Evolutionary conservation across 768 basidiomycete species (phyloP).

Genomic region (Boletus huronensis): DNA sequence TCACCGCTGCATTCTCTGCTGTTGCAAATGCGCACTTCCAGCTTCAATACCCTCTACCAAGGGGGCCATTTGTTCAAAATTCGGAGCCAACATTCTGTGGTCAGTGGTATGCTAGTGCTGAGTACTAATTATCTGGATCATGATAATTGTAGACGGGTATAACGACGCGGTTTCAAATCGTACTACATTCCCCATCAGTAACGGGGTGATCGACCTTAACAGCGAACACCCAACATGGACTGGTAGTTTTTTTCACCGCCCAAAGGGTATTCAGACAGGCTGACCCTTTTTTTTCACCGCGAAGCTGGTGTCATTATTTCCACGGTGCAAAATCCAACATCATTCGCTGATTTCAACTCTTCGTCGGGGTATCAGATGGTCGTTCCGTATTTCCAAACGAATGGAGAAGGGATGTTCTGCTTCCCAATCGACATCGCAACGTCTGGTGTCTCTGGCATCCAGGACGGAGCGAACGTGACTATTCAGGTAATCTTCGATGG

Average conservation of each 20-base stretch:
- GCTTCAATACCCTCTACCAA: conserved; percentile 67
- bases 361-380: conserved; percentile 33
- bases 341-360: conserved; percentile 60
- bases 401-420: conserved; percentile 62
- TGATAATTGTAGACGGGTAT: conserved; percentile 56
- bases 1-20: conserved; percentile 39
- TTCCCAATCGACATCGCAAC: conserved; percentile 59
- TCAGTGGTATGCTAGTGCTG: conserved; percentile 28
- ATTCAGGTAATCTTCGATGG: conserved; percentile 65
- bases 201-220: conserved; percentile 58
- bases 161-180: conserved; percentile 48
- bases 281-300: conserved; percentile 9
- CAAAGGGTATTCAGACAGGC: not conserved
- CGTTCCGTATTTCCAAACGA: conserved; percentile 47
- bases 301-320: conserved; percentile 55
- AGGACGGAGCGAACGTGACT: conserved; percentile 69
- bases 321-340: conserved; percentile 53
- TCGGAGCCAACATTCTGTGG: conserved; percentile 67
- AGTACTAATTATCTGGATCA: not conserved
- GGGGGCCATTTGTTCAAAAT: conserved; percentile 64
- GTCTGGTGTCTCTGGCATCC: conserved; percentile 46
- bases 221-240: conserved; percentile 65
- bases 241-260: conserved; percentile 33
- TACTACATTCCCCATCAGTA: conserved; percentile 63
- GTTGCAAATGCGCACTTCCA: conserved; percentile 73